phyloP scores from a whole-genome alignment of 2,329 filamentous ascomycete genomes.

The Mycosphaerella arachidis region DNA sequence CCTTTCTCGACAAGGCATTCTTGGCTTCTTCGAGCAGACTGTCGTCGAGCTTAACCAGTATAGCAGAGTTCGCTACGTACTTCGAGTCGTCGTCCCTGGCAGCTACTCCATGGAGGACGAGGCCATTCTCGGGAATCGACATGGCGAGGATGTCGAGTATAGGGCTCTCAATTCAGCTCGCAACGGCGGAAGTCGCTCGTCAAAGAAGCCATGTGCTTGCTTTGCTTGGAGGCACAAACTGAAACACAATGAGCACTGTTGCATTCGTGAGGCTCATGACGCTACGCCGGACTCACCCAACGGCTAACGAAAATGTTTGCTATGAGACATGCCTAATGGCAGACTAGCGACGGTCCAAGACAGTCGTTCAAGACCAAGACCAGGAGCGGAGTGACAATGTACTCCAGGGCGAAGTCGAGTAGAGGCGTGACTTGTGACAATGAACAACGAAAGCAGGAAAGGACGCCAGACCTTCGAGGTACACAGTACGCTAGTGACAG shows the following conservation, averaged over 20 bases:
- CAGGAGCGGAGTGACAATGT: neutral
- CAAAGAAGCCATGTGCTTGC: conserved; percentile 24
- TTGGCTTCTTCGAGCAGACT: conserved; percentile 31
- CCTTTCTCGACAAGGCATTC: conserved; percentile 26
- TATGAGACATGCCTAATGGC: conserved; percentile 12
- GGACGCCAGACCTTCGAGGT: conserved; percentile 10
- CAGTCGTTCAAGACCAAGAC: conserved; percentile 7
- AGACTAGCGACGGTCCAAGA: conserved; percentile 5
- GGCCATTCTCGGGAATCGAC: conserved; percentile 21
- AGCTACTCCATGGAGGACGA: conserved; percentile 27
- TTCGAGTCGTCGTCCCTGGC: conserved; percentile 14
- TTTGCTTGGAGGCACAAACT: conserved; percentile 18
- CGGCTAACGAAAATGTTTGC: conserved; percentile 18
- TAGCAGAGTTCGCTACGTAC: conserved; percentile 22
- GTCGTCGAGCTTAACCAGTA: conserved; percentile 31
- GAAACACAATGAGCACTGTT: conserved; percentile 19
- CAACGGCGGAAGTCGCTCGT: conserved; percentile 3
- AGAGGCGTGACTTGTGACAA: conserved; percentile 11
- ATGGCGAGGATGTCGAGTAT: conserved; percentile 8
- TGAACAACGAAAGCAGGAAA: conserved; percentile 10
- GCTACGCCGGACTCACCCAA: conserved; percentile 17
- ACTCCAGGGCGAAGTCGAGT: neutral
- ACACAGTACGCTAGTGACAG: conserved; percentile 14
- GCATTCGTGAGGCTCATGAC: conserved; percentile 9
- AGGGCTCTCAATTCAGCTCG: conserved; percentile 7